A percentile compares a stretch with the other conserved stretches of the same genome.
These are phyloP conservation scores for Lachnellula suecica DNA, from an alignment of 2,329 filamentous ascomycete genomes.

Conservation along the genomic window DNA sequence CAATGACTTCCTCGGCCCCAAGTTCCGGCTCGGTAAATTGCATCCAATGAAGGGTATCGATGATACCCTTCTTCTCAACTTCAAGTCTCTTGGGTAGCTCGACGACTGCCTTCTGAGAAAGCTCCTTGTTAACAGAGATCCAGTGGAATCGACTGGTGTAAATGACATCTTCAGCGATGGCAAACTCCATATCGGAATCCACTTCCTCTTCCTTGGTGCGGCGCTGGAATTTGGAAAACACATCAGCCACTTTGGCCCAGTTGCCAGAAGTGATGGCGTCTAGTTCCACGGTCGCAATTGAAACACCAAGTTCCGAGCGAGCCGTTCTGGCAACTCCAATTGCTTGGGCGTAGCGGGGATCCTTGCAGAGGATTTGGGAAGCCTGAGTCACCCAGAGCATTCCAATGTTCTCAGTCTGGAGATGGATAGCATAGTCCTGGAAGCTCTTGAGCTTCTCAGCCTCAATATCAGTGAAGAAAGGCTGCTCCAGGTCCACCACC, in stretches of 20 bases:
- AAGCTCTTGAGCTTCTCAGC: slow-evolving; percentile 13
- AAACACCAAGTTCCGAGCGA: slow-evolving; percentile 18
- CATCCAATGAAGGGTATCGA: slow-evolving; percentile 17
- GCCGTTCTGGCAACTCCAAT: slow-evolving; percentile 21
- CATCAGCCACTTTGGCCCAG: background rate
- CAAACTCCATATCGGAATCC: slow-evolving; percentile 31
- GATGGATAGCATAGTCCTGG: slow-evolving; percentile 5
- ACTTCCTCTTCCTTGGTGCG: slow-evolving; percentile 3
- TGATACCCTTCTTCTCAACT: slow-evolving; percentile 13
- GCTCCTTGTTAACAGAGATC: slow-evolving; percentile 13
- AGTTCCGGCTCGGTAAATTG: background rate
- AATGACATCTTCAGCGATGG: slow-evolving; percentile 19
- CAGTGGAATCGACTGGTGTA: slow-evolving; percentile 27
- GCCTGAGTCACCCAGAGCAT: slow-evolving; percentile 24
- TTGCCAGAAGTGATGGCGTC: slow-evolving; percentile 8
- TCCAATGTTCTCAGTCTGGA: background rate
- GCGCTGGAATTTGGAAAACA: slow-evolving; percentile 9
- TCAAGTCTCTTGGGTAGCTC: slow-evolving; percentile 8
- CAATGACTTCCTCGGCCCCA: slow-evolving; percentile 8
- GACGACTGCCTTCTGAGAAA: background rate
- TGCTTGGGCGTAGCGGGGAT: slow-evolving; percentile 19
- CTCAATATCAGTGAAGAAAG: slow-evolving; percentile 28
- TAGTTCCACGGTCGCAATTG: slow-evolving; percentile 24
- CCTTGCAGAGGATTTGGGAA: slow-evolving; percentile 19
- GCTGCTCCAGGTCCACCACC: slow-evolving; percentile 24